These are phyloP conservation scores for Chalciporus sphaerocephalus DNA, from an alignment of 768 basidiomycete species.

Conservation along the genomic window DNA sequence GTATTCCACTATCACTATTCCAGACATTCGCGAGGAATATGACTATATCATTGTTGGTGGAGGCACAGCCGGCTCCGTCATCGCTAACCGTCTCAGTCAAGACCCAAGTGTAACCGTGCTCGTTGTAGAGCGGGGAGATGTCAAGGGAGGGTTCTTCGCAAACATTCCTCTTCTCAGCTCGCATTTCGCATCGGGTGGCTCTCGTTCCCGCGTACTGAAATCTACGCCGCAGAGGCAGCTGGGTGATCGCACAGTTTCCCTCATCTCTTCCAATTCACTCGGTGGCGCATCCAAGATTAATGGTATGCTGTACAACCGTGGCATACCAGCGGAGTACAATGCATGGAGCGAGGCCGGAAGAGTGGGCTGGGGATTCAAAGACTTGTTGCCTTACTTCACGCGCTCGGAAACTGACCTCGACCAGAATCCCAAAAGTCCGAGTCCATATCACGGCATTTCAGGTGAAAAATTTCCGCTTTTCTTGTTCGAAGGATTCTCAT, in stretches of 20 bases:
- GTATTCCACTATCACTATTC: too few species aligned
- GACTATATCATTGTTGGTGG: too few species aligned
- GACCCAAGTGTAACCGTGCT: too few species aligned
- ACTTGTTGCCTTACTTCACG: constrained; percentile 31
- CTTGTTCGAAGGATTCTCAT: too few species aligned
- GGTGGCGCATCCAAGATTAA: constrained; percentile 48
- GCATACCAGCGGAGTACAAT: constrained; percentile 31
- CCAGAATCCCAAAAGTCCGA: constrained; percentile 1
- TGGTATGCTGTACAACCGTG: constrained; percentile 34
- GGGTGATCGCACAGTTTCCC: not conserved
- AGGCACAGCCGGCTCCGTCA: too few species aligned
- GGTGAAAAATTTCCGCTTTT: not conserved
- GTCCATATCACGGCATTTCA: not conserved
- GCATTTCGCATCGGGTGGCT: constrained; percentile 15
- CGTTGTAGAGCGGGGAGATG: too few species aligned
- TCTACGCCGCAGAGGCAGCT: constrained; percentile 1
- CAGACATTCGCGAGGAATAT: too few species aligned
- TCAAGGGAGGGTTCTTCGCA: constrained; percentile 13
- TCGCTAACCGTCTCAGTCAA: too few species aligned
- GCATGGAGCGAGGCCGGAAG: constrained; percentile 28
- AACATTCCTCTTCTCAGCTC: constrained; percentile 30
- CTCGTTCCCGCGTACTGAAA: not conserved
- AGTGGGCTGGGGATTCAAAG: constrained; percentile 35
- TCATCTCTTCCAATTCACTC: constrained; percentile 28
- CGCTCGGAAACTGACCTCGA: constrained; percentile 28